A percentile compares a stretch with the other conserved stretches of the same genome.
These are phyloP conservation scores for Mortierella sp. DNA, from an alignment of 371 early-diverging fungal species.

Conservation along the genomic window DNA sequence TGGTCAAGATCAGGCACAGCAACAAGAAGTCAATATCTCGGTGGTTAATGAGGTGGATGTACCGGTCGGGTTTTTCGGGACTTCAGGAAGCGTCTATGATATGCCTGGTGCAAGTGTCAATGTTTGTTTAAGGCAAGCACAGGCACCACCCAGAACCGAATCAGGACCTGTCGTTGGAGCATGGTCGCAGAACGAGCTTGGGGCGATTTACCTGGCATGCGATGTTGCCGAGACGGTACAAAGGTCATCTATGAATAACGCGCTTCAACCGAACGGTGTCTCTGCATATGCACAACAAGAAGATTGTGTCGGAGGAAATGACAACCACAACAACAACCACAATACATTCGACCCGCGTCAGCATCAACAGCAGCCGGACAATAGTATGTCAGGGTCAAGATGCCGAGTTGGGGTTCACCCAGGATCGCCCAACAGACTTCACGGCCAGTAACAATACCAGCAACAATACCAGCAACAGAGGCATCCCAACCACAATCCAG, in stretches of 20 bases:
- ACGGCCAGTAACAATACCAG: not conserved
- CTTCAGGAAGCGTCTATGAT: slow-evolving; percentile 31
- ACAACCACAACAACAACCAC: not conserved
- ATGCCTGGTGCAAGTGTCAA: not conserved
- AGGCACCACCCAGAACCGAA: not conserved
- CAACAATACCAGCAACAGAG: not conserved
- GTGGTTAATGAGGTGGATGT: slow-evolving; percentile 31
- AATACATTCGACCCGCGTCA: not conserved
- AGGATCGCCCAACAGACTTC: not conserved
- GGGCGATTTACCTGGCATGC: not conserved
- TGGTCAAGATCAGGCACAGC: not conserved
- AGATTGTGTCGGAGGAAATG: not conserved
- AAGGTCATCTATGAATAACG: not conserved
- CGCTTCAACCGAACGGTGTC: not conserved
- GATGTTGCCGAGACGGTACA: not conserved
- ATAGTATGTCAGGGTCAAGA: not conserved
- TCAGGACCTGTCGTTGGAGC: not conserved
- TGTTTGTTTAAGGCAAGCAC: not conserved
- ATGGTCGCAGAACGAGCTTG: not conserved
- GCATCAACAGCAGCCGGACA: not conserved
- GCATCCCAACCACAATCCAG: slow-evolving; percentile 5
- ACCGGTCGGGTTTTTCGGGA: slow-evolving; percentile 26
- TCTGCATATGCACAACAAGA: not conserved
- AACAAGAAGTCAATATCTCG: not conserved
- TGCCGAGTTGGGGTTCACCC: not conserved